Evolutionary conservation across 352 stramenopile species (phyloP).

Genomic region (Globisporangium alternatum): DNA sequence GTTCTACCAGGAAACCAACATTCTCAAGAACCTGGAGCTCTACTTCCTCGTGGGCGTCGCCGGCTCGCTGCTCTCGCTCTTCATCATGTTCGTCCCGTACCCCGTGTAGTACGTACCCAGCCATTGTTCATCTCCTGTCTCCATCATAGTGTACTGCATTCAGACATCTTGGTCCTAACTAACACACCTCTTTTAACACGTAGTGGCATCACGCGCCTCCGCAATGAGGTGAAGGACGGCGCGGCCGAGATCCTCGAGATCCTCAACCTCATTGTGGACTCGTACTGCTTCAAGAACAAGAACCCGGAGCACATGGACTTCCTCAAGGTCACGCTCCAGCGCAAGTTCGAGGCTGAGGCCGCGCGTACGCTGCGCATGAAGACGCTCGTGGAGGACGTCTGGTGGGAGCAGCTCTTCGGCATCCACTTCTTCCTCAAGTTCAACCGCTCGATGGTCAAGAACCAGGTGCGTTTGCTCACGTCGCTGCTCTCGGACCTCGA

Average conservation of each 20-base stretch:
- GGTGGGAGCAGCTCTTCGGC: conserved; percentile 55
- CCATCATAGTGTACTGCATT: background rate
- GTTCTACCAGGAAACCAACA: conserved; percentile 36
- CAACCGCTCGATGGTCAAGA: conserved; percentile 41
- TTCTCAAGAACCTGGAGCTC: conserved; percentile 45
- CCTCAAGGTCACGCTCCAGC: conserved; percentile 33
- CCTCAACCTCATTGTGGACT: conserved; percentile 53
- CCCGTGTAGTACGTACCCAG: conserved; percentile 48
- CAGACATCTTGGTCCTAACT: background rate
- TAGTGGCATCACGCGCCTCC: conserved; percentile 33
- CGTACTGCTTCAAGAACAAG: conserved; percentile 61
- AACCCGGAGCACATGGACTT: conserved; percentile 54
- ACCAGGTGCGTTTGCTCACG: conserved; percentile 31
- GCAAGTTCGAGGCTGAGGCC: conserved; percentile 34
- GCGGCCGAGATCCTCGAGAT: conserved; percentile 38
- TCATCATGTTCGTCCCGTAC: conserved; percentile 59
- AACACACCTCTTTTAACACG: background rate
- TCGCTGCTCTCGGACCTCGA: conserved; percentile 38
- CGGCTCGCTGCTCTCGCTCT: conserved; percentile 42
- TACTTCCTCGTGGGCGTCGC: conserved; percentile 56
- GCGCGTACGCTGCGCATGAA: conserved; percentile 34
- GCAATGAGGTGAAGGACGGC: conserved; percentile 24
- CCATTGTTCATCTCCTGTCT: background rate
- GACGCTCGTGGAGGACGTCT: conserved; percentile 39
- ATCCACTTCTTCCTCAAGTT: conserved; percentile 39